Percentiles rank a stretch among this genome's conserved stretches.
These are phyloP conservation scores for Suhomyces bribrorum DNA, from an alignment of 1,139 yeast genomes.

Conservation along the genomic window DNA sequence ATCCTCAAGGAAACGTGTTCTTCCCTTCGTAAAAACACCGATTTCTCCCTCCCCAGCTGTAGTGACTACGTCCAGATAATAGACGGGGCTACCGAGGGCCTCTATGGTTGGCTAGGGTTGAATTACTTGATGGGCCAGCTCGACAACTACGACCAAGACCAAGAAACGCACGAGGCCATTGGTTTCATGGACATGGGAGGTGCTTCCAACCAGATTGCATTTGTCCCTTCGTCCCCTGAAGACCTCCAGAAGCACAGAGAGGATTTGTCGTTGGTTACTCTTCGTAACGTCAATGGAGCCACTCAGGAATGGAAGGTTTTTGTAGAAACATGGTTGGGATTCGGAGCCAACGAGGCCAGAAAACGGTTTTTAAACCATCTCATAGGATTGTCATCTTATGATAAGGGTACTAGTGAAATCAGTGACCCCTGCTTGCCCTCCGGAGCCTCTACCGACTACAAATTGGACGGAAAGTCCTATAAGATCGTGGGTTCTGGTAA, in stretches of 20 bases:
- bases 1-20: constrained; percentile 56
- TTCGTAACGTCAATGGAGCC: constrained; percentile 62
- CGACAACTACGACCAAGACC: constrained; percentile 40
- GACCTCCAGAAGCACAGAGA: constrained; percentile 60
- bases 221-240: constrained; percentile 59
- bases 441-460: constrained; percentile 48
- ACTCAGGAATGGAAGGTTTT: constrained; percentile 69
- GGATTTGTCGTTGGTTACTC: constrained; percentile 58
- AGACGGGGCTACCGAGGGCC: constrained; percentile 80
- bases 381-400: constrained; percentile 29
- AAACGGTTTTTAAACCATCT: constrained; percentile 60
- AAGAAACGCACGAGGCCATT: constrained; percentile 48
- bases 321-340: constrained; percentile 82
- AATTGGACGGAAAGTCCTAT: constrained; percentile 46
- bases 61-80: constrained; percentile 65
- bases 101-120: constrained; percentile 78
- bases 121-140: constrained; percentile 65
- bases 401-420: constrained; percentile 24
- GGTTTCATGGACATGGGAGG: constrained; percentile 95
- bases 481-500: constrained; percentile 64
- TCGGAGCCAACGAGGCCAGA: constrained; percentile 82
- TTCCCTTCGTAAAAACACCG: constrained; percentile 47
- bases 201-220: constrained; percentile 80
- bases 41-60: constrained; percentile 55
- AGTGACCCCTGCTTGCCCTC: constrained; percentile 73